These are phyloP conservation scores for Rheum nobile DNA, from an alignment of 148 eudicot genomes.

Conservation along the genomic window DNA sequence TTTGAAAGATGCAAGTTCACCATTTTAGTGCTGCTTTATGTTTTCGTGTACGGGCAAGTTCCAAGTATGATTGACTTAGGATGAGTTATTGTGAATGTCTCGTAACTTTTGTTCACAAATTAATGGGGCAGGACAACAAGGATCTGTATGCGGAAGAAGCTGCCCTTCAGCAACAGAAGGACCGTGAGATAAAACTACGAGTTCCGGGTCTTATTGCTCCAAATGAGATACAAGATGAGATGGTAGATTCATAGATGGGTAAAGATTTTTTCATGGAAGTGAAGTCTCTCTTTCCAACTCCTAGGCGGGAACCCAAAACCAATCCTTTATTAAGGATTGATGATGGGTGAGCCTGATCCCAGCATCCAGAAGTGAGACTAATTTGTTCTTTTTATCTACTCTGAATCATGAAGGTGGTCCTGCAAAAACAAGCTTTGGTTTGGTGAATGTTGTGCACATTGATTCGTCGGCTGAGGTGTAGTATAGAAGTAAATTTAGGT, in stretches of 20 bases:
- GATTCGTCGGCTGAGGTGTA: neutral
- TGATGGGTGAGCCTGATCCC: neutral
- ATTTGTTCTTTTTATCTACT: neutral
- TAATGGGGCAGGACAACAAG: conserved; percentile 86
- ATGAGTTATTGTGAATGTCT: neutral
- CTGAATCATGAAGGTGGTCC: conserved; percentile 1
- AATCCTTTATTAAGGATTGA: neutral
- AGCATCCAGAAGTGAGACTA: neutral
- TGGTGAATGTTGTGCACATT: neutral
- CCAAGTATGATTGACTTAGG: neutral
- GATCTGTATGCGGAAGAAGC: conserved; percentile 98
- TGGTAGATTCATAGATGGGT: conserved; percentile 57
- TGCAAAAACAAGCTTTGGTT: neutral
- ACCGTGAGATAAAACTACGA: conserved; percentile 70
- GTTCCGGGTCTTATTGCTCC: conserved; percentile 97
- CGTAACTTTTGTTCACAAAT: neutral
- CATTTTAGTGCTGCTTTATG: neutral
- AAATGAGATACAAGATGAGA: conserved; percentile 89
- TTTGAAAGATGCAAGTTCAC: neutral
- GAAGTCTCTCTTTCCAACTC: neutral
- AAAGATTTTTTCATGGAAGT: neutral
- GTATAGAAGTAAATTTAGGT: conserved; percentile 3
- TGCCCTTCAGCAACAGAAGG: conserved; percentile 86
- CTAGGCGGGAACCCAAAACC: no score
- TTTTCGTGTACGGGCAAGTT: neutral